Conservation (phyloP, 345 rosid genomes). For the Dimocarpus longan region DNA sequence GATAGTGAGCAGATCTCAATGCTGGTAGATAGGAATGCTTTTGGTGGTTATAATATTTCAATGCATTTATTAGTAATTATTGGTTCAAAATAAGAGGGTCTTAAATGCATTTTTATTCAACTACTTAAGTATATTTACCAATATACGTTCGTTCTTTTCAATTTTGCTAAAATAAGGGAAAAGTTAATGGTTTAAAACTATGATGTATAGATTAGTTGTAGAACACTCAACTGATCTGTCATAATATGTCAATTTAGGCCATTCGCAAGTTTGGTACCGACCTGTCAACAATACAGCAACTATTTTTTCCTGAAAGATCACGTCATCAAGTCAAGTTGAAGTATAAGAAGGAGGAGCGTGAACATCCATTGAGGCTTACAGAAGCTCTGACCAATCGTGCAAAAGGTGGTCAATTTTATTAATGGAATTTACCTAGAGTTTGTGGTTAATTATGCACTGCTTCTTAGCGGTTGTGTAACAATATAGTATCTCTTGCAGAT, state of each 20-base stretch:
- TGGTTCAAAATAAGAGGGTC: neutral
- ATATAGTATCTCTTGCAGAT: slow-evolving; percentile 42
- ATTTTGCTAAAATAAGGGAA: neutral
- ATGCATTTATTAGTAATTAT: neutral
- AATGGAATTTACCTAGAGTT: slow-evolving; percentile 6
- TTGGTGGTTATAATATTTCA: neutral
- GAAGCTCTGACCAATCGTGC: slow-evolving; percentile 63
- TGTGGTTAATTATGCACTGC: neutral
- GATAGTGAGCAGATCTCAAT: neutral
- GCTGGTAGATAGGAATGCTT: neutral
- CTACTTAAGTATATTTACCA: neutral
- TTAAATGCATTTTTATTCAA: no score
- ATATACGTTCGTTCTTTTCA: neutral
- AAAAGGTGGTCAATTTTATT: slow-evolving; percentile 39
- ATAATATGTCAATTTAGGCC: slow-evolving; percentile 43
- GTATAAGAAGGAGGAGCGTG: slow-evolving; percentile 76
- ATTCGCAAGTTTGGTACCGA: slow-evolving; percentile 79
- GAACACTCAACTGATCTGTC: slow-evolving; percentile 7
- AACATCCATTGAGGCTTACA: slow-evolving; percentile 53
- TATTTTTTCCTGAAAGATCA: slow-evolving; percentile 70
- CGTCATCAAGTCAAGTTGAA: slow-evolving; percentile 78
- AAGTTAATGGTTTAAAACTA: neutral
- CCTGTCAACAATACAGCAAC: slow-evolving; percentile 68
- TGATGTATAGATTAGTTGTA: neutral
- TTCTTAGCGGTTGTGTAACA: neutral